Conservation (phyloP, 306 rosid species). For the Vigna unguiculata region DNA sequence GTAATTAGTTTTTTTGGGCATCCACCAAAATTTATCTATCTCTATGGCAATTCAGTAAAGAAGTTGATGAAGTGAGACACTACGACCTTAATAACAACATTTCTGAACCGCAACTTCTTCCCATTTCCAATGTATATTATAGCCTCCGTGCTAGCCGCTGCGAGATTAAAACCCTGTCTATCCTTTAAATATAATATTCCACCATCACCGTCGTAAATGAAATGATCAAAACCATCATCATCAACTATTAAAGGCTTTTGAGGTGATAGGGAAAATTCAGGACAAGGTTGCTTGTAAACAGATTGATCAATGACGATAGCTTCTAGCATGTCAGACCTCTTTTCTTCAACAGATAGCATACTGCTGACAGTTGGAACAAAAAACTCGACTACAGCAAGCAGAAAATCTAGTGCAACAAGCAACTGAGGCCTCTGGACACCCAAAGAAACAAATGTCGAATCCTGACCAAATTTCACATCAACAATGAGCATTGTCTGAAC, state of each 20-base stretch:
- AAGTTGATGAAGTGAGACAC: constrained; percentile 19
- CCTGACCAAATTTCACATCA: constrained; percentile 70
- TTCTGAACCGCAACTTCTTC: constrained; percentile 90
- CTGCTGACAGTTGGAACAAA: constrained; percentile 82
- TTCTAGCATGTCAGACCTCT: constrained; percentile 57
- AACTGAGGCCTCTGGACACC: constrained; percentile 92
- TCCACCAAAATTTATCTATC: neutral
- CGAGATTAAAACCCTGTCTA: constrained; percentile 63
- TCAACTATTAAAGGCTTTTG: constrained; percentile 82
- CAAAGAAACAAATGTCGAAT: constrained; percentile 68
- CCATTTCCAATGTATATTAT: constrained; percentile 86
- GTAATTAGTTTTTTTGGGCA: constrained; percentile 31
- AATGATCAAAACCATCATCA: constrained; percentile 72
- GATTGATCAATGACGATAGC: constrained; percentile 72
- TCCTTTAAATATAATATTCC: constrained; percentile 76
- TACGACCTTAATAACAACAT: constrained; percentile 81
- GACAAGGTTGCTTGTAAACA: constrained; percentile 71
- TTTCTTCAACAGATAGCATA: constrained; percentile 69
- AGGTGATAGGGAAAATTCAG: constrained; percentile 78
- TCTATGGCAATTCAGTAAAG: constrained; percentile 9
- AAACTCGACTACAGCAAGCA: constrained; percentile 91
- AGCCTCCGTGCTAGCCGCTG: constrained; percentile 69
- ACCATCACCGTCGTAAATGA: constrained; percentile 90
- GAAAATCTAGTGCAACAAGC: constrained; percentile 94
- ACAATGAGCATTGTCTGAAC: constrained; percentile 91